Percentiles rank a stretch among this genome's conserved stretches.
Conservation (phyloP, 2,329 filamentous ascomycete species). For the Penicillium sp. region DNA sequence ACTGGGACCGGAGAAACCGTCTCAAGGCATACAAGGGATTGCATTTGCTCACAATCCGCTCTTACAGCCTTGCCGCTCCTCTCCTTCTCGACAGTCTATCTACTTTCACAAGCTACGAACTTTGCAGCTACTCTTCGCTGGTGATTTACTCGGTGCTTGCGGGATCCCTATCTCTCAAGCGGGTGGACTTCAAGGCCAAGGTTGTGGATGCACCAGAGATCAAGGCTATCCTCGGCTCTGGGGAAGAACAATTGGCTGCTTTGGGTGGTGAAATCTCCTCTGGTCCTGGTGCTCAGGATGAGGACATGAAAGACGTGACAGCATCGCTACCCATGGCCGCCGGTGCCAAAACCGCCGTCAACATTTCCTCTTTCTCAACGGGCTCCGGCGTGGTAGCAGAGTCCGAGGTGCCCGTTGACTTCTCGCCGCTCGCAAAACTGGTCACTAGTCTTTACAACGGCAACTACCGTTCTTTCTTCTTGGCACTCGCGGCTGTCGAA, state of each 20-base stretch:
- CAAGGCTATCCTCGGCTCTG: slow-evolving; percentile 89
- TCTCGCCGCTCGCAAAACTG: slow-evolving; percentile 79
- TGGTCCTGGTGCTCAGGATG: slow-evolving; percentile 73
- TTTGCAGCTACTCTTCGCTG: slow-evolving; percentile 92
- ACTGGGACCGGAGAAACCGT: slow-evolving; percentile 97
- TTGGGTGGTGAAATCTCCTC: slow-evolving; percentile 77
- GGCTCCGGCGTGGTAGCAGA: slow-evolving; percentile 67
- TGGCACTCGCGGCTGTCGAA: slow-evolving; percentile 83
- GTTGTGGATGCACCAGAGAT: slow-evolving; percentile 98
- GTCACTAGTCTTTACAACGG: slow-evolving; percentile 91
- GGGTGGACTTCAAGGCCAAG: slow-evolving; percentile 98
- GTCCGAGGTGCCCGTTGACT: slow-evolving; percentile 80
- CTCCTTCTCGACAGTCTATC: slow-evolving; percentile 94
- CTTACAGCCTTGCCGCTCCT: slow-evolving; percentile 84
- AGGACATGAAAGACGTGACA: slow-evolving; percentile 67
- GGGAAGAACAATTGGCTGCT: slow-evolving; percentile 81
- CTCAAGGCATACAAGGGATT: slow-evolving; percentile 98
- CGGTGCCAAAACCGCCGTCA: slow-evolving; percentile 70
- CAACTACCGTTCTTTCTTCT: slow-evolving; percentile 92
- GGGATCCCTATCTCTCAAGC: slow-evolving; percentile 89
- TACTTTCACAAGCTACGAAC: slow-evolving; percentile 97
- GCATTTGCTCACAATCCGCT: slow-evolving; percentile 86
- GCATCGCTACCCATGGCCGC: slow-evolving; percentile 52
- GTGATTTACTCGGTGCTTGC: slow-evolving; percentile 95
- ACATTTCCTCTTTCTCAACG: slow-evolving; percentile 78